phyloP scores from a whole-genome alignment of 768 basidiomycete genomes.

The Mrakia hoshinonis region DNA sequence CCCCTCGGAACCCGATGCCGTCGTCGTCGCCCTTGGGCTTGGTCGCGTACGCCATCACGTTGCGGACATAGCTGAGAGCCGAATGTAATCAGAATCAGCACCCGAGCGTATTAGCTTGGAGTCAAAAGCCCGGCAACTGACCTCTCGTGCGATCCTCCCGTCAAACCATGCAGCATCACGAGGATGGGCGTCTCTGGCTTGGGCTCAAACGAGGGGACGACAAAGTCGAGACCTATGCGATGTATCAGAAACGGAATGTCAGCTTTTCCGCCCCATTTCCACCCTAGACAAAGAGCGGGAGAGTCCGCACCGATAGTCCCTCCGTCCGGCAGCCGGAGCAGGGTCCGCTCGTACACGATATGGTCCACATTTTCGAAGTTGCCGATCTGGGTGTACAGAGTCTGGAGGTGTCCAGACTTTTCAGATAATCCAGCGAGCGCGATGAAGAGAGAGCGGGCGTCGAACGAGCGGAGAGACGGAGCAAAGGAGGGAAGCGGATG shows the following conservation, averaged over 20 bases:
- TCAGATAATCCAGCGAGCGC: not conserved
- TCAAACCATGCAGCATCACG: conserved; percentile 46
- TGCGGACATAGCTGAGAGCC: conserved; percentile 64
- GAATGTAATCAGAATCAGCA: not conserved
- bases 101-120: too few species aligned
- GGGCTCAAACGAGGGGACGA: conserved; percentile 33
- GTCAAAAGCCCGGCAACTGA: not conserved
- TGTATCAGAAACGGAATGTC: not conserved
- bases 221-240: conserved; percentile 34
- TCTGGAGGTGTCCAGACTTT: conserved; percentile 43
- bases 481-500: not conserved
- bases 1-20: conserved; percentile 82
- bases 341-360: conserved; percentile 37
- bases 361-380: conserved; percentile 43
- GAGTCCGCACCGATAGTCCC: conserved; percentile 39
- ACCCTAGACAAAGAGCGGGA: not conserved
- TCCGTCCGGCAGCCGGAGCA: conserved; percentile 44
- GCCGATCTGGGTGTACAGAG: conserved; percentile 42
- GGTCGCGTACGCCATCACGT: conserved; percentile 66
- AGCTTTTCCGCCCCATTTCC: not conserved
- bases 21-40: conserved; percentile 56
- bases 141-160: conserved; percentile 41
- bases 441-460: too few species aligned
- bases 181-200: conserved; percentile 43
- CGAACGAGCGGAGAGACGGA: too few species aligned